These are phyloP conservation scores for Williopsis jadinii DNA, from an alignment of 1,139 yeast species.

Conservation along the genomic window DNA sequence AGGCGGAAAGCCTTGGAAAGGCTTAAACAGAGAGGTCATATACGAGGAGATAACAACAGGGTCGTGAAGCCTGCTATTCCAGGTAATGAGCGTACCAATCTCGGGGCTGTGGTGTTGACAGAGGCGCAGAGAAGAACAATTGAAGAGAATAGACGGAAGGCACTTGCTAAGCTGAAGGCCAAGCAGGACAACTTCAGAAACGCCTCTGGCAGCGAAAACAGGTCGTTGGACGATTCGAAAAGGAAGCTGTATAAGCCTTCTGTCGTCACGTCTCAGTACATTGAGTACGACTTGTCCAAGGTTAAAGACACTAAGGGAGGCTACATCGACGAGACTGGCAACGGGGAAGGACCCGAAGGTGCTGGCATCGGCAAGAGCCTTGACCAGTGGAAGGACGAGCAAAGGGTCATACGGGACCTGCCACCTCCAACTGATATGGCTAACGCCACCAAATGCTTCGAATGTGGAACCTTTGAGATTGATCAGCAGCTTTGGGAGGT, in stretches of 20 bases:
- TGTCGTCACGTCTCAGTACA: conserved; percentile 59
- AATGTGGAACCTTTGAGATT: conserved; percentile 71
- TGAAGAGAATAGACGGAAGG: conserved; percentile 52
- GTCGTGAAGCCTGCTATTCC: conserved; percentile 17
- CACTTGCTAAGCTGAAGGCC: conserved; percentile 44
- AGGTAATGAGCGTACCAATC: conserved; percentile 16
- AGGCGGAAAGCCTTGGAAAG: conserved; percentile 53
- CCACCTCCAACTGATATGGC: conserved; percentile 70
- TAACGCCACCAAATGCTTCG: conserved; percentile 71
- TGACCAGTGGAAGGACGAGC: conserved; percentile 74
- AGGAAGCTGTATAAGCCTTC: conserved; percentile 26
- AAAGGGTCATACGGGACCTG: conserved; percentile 43
- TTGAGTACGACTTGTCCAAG: conserved; percentile 86
- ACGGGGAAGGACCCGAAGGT: conserved; percentile 22
- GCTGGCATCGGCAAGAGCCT: conserved; percentile 33
- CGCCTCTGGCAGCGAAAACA: conserved; percentile 19
- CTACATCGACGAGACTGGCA: conserved; percentile 37
- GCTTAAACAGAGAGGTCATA: conserved; percentile 38
- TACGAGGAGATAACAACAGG: conserved; percentile 20
- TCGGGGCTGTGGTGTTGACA: conserved; percentile 29
- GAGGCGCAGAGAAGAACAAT: conserved; percentile 46
- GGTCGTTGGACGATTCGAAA: conserved; percentile 4
- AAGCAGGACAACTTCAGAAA: conserved; percentile 24
- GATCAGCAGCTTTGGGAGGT: conserved; percentile 65
- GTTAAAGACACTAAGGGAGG: conserved; percentile 91